These are phyloP conservation scores for Exsudoporus floridanus DNA, from an alignment of 1,284 basidiomycete genomes.

Conservation along the genomic window DNA sequence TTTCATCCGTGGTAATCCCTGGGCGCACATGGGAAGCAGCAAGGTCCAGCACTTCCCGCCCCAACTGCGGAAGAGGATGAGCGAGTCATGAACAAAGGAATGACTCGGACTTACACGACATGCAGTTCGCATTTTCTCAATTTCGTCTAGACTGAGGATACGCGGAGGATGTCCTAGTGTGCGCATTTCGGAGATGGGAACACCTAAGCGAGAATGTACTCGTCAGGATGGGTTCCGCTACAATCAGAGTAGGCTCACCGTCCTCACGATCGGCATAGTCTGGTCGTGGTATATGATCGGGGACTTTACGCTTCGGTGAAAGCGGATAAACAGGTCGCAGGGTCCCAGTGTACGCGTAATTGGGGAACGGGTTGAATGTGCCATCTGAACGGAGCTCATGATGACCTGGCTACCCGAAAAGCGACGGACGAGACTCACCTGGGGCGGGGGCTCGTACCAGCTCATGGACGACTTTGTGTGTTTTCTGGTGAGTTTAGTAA, in stretches of 20 bases:
- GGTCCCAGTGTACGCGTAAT: constrained; percentile 66
- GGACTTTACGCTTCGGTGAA: constrained; percentile 66
- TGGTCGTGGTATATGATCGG: constrained; percentile 73
- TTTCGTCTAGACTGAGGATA: constrained; percentile 64
- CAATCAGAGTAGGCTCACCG: constrained; percentile 45
- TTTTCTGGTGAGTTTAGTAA: constrained; percentile 56
- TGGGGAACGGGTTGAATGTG: constrained; percentile 73
- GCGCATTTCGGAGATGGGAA: constrained; percentile 60
- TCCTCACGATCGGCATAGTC: constrained; percentile 67
- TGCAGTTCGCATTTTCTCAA: constrained; percentile 76
- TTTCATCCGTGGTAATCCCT: constrained; percentile 93
- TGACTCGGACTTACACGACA: constrained; percentile 58
- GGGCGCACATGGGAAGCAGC: constrained; percentile 83
- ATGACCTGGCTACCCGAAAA: background rate
- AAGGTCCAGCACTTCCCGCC: constrained; percentile 88
- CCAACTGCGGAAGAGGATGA: constrained; percentile 57
- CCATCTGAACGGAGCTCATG: constrained; percentile 49
- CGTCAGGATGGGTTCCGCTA: constrained; percentile 13
- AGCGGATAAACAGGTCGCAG: constrained; percentile 76
- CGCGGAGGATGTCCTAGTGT: constrained; percentile 60
- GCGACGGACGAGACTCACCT: constrained; percentile 14
- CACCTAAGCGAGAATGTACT: constrained; percentile 44
- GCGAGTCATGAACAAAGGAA: too few relatives aligned
- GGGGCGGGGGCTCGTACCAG: constrained; percentile 48
- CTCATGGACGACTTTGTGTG: constrained; percentile 73